Evolutionary conservation across 2,329 filamentous ascomycete species (phyloP), one percentile per base, ranked within the genome.

Genomic region (Colletotrichum sp.): DNA sequence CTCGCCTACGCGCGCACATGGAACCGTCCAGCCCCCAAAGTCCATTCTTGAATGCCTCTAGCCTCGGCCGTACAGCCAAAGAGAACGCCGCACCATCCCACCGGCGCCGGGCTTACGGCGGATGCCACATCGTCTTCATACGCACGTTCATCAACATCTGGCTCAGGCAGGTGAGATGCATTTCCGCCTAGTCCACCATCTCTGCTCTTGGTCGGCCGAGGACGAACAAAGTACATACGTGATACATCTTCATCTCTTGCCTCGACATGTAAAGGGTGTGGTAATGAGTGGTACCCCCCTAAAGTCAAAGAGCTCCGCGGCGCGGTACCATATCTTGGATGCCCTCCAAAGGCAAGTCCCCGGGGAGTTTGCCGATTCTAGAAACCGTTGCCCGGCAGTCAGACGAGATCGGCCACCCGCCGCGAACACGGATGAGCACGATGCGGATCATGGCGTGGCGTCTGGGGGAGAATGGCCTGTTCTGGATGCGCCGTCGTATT

Each of bases 301-400:
- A 59, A 71, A 65, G 48, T n/a, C 59, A 68, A 28, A 67, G 36
- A 59, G 36, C 61, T 69, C 61, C 63, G 68, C 61, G 22, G 48
- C 55, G 55, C 19, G 68, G 61, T 44, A 64, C 55, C 63, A 52
- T 39, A 27, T 61, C 60, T 30, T 68, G 5, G 7, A 72, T 39
- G 57, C 16, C 44, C 11, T 67, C 55, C 39, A 34, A 28, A 64
- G 55, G 44, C 64, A 34, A 73, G 16, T 59, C 30, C 34, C 25
- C 73, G 73, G 70, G 27, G 57, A 64, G 34, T 52, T 60, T 75
- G 8, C 70, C 70, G 70, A 22, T 75, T 68, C 32, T 6, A 60
- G 73, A 68, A 73, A 68, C 34, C 34, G n/a, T 68, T 73, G 12
- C 15, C 73, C 73, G 69, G 69, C 57, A 68, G 64, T 68, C 73